Percentiles rank a stretch among this genome's conserved stretches.
Conservation (phyloP, 2,329 filamentous ascomycete species). For the Fusarium sulawesiense region DNA sequence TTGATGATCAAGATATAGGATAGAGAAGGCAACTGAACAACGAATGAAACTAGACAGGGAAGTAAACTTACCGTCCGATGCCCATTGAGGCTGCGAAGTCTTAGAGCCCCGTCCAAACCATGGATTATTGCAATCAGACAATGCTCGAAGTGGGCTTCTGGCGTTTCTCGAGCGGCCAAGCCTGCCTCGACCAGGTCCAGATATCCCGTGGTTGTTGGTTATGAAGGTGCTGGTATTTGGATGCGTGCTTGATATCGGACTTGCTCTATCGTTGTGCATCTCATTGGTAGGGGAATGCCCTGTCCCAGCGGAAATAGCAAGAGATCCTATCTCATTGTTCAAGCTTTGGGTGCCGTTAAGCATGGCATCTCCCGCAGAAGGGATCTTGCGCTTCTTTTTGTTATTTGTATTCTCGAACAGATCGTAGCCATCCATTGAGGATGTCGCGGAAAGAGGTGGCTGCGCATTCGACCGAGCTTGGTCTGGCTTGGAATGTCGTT, state of each 20-base stretch:
- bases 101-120: constrained; percentile 65
- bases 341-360: constrained; percentile 56
- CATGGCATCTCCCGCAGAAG: constrained; percentile 79
- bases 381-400: constrained; percentile 99
- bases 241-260: constrained; percentile 44
- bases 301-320: constrained; percentile 41
- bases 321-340: constrained; percentile 56
- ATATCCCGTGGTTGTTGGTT: constrained; percentile 70
- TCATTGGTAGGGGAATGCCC: constrained; percentile 48
- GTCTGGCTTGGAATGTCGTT: constrained; percentile 58
- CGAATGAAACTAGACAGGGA: not conserved
- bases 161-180: constrained; percentile 75
- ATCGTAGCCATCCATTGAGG: constrained; percentile 88
- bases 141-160: constrained; percentile 70
- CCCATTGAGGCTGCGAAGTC: constrained; percentile 58
- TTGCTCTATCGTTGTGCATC: constrained; percentile 39
- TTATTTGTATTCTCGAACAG: constrained; percentile 99
- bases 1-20: not conserved
- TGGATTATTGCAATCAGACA: constrained; percentile 68
- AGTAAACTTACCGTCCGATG: constrained; percentile 59
- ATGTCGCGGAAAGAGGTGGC: constrained; percentile 74
- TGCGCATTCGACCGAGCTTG: constrained; percentile 60
- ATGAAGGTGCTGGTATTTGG: constrained; percentile 62
- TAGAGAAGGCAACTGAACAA: not conserved
- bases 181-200: constrained; percentile 85